Evolutionary conservation across 371 early-diverging fungal genomes (phyloP).

Genomic region (Rhizopus microsporus): DNA sequence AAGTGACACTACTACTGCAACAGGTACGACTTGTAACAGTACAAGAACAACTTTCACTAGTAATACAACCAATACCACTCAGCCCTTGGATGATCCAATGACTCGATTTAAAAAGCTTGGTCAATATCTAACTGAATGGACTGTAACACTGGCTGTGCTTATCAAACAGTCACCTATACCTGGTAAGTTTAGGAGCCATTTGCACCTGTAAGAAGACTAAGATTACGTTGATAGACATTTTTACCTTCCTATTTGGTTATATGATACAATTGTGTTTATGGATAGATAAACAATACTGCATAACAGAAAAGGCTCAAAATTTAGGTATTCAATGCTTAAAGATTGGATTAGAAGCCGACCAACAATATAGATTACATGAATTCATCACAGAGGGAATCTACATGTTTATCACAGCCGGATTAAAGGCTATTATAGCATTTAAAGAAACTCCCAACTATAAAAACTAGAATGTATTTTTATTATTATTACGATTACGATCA

Average conservation of each 20-base stretch:
- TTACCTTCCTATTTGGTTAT: conserved; percentile 40
- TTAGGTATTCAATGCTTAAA: conserved; percentile 53
- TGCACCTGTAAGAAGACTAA: background rate
- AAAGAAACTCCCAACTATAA: conserved; percentile 49
- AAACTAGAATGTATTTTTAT: background rate
- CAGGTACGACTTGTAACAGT: no score
- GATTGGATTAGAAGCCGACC: conserved; percentile 53
- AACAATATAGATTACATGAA: conserved; percentile 64
- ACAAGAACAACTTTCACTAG: background rate
- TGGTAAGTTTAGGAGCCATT: conserved; percentile 25
- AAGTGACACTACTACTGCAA: background rate
- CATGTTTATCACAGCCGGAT: conserved; percentile 52
- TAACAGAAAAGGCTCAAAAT: conserved; percentile 55
- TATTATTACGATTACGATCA: no score
- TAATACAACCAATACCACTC: no score
- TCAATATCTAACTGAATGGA: conserved; percentile 47
- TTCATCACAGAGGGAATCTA: conserved; percentile 57
- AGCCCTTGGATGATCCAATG: conserved; percentile 19
- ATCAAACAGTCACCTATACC: conserved; percentile 71
- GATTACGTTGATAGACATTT: background rate
- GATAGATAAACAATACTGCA: conserved; percentile 53
- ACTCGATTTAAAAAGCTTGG: conserved; percentile 30
- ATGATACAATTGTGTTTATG: conserved; percentile 47
- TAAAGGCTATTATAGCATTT: conserved; percentile 66
- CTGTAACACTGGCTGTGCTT: conserved; percentile 53